Evolutionary conservation across 2,329 filamentous ascomycete species (phyloP), one percentile per base, ranked within the genome.

Genomic region (Colletotrichum navitas): DNA sequence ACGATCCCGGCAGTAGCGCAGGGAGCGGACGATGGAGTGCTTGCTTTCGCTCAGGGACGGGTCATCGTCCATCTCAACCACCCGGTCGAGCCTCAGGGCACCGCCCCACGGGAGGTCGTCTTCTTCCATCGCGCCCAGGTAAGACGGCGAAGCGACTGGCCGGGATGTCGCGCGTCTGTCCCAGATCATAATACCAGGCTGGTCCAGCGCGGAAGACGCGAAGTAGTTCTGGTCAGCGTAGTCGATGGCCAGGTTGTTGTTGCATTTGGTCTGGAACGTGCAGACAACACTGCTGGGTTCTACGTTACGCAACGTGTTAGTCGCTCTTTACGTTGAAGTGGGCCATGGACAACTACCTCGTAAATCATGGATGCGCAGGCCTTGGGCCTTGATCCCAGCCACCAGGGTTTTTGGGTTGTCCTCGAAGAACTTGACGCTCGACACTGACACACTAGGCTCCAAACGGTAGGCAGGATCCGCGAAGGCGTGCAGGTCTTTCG

Each of bases 221-320:
- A 96, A 95, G 80, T 94, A 95, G 76, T 96, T 94, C 74, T 92
- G 90, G 76, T 97, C 92, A 29, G 90, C 85, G 72, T 93, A 93
- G 81, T 96, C 93, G 72, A 96, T 93, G 21, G 93, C 89, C 66
- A 96, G 79, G 74, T 92, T 92, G 75, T 92, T 92, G 79, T 90
- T 91, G 76, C 89, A 91, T 75, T 88, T 89, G 5, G 90, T 92
- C 73, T 87, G 87, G 74, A 91, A 91, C n/a, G 84, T 89, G 59
- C 34, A 58, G n/a, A 88, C 83, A 8, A 87, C 86, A 26, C 85
- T 83, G 18, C 84, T 83, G 43, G 87, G 83, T 45, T 87, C 86
- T 84, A 83, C 5, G 81, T 85, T 85, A 67, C 43, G 77, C 62
- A 41, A 52, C 10, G 26, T 2, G 74, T 79, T 55, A 78, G 77